phyloP scores from a whole-genome alignment of 75 land plant genomes.

The Pinus tabuliformis region DNA sequence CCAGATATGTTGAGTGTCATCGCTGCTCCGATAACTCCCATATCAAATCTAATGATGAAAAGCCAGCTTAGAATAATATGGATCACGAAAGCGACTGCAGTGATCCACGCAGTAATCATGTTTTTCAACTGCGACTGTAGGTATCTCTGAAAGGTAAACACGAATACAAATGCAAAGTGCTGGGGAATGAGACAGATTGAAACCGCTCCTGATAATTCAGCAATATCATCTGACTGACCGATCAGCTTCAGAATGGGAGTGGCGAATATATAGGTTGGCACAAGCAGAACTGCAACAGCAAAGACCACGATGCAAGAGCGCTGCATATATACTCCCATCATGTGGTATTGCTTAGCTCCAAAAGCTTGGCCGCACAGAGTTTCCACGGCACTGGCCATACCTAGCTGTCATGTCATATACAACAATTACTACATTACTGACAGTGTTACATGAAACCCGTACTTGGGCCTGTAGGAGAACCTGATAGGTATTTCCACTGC shows the following conservation, averaged over 20 bases:
- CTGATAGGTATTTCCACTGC: no score
- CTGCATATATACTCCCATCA: slow-evolving; percentile 69
- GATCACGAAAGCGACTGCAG: slow-evolving; percentile 13
- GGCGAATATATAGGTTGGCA: slow-evolving; percentile 40
- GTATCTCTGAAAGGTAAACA: slow-evolving; percentile 33
- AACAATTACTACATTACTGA: no score
- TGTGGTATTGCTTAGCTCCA: slow-evolving; percentile 46
- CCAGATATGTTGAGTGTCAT: slow-evolving; percentile 28
- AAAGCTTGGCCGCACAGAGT: slow-evolving; percentile 78
- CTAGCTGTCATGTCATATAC: slow-evolving; percentile 23
- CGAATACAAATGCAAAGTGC: slow-evolving; percentile 30
- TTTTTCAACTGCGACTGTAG: slow-evolving; percentile 43
- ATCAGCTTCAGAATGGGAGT: slow-evolving; percentile 35
- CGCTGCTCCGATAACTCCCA: slow-evolving; percentile 38
- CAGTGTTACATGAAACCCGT: no score
- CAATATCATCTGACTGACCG: slow-evolving; percentile 31
- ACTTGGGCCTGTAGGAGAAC: no score
- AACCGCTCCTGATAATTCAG: slow-evolving; percentile 22
- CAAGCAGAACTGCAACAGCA: slow-evolving; percentile 23
- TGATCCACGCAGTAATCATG: slow-evolving; percentile 23
- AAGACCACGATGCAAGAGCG: slow-evolving; percentile 52
- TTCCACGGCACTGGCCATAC: slow-evolving; percentile 78
- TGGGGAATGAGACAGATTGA: slow-evolving; percentile 33
- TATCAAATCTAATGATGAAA: slow-evolving; percentile 22
- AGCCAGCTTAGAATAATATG: slow-evolving; percentile 41